These are phyloP conservation scores for Umbellularia californica DNA, from an alignment of 164 flowering plant species.

Conservation along the genomic window DNA sequence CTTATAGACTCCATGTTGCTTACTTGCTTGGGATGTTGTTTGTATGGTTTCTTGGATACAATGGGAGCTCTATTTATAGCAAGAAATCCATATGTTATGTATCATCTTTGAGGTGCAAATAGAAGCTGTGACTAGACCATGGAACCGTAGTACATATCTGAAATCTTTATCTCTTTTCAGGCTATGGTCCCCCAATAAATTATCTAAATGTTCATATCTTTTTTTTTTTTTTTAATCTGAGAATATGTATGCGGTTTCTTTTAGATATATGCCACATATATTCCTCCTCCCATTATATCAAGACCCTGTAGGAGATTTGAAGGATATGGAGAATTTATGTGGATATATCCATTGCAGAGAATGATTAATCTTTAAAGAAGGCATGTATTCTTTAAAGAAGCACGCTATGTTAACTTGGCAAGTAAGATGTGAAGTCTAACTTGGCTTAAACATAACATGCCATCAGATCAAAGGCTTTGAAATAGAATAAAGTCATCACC, in stretches of 20 bases:
- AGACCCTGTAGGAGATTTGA: background rate
- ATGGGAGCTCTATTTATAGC: slow-evolving; percentile 17
- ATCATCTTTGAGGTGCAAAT: slow-evolving; percentile 8
- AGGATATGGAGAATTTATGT: slow-evolving; percentile 8
- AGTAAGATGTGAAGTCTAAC: background rate
- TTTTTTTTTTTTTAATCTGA: slow-evolving; percentile 7
- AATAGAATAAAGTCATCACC: background rate
- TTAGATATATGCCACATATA: background rate
- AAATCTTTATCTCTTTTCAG: background rate
- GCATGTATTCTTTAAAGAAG: background rate
- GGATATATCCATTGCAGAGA: background rate
- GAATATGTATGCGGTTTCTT: background rate
- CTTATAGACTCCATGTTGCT: slow-evolving; percentile 33
- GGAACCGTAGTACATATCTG: background rate
- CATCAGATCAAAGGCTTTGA: background rate
- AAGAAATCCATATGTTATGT: background rate
- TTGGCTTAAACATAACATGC: background rate
- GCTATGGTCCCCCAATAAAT: background rate
- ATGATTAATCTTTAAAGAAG: background rate
- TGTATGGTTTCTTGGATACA: background rate
- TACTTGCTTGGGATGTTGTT: background rate
- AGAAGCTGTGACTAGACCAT: background rate
- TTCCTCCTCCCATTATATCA: background rate
- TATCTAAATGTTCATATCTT: background rate
- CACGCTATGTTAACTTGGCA: too few relatives aligned